Evolutionary conservation across 495 filamentous ascomycete species (phyloP), one percentile per base, ranked within the genome.

Genomic region (Penicillium paradoxum): DNA sequence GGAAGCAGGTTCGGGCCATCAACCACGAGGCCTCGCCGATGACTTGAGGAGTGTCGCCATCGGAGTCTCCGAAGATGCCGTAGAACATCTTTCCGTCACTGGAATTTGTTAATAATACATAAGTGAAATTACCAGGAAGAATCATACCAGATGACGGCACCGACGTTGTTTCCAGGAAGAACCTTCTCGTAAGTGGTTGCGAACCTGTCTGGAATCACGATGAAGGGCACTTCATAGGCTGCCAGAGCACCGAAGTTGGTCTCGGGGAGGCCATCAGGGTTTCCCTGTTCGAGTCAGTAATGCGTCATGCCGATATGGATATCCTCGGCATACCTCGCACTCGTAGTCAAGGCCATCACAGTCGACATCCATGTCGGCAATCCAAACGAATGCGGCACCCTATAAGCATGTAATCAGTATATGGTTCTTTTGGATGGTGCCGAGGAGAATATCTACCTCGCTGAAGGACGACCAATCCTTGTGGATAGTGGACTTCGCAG

Each of bases 11-110:
- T 1, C 67, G 66, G 9, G 70, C 68, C 63, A 73, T 64, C 11
- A 73, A 39, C 70, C 70, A 73, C 1, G 70, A 73, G 2, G 66
- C 70, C 45, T 73, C 70, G 4, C 70, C 70, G 5, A 69, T 73
- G 4, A 69, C 65, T 22, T 70, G 36, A 6, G 70, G 70, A 5
- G 40, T 45, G 45, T 70, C 64, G 6, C 68, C 67, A 54, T 73
- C 61, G 14, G 67, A 51, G 42, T 73, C 70, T 5, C 70, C 70
- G 29, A 66, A 63, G 42, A 73, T 70, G 6, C 70, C 70, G 38
- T 73, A 73, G 54, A 63, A 71, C 68, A 73, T 73, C 7, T 70
- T 69, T 10, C 65, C 63, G 19, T 67, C 51, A 34, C 70, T 65
- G 14, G 33, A 4, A 15, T 0, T 17, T 34, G 17, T 1, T 57